Percentiles rank a stretch among this genome's conserved stretches.
These are phyloP conservation scores for Penicillium sp. DNA, from an alignment of 2,329 filamentous ascomycete species.

Conservation along the genomic window DNA sequence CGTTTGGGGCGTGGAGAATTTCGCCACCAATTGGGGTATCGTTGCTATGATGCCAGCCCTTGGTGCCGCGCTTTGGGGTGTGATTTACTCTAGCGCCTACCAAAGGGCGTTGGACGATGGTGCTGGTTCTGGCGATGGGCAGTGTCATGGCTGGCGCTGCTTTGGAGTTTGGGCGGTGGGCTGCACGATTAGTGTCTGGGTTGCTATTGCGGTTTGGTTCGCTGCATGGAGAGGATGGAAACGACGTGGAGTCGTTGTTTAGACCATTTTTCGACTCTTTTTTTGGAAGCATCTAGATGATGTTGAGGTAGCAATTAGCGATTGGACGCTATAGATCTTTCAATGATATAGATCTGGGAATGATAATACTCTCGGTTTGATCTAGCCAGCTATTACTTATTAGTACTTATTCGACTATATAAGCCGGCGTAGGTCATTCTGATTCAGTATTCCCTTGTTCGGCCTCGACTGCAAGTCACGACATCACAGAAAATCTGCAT, in stretches of 20 bases:
- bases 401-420: too few relatives aligned
- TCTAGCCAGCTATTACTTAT: too few relatives aligned
- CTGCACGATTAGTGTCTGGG: constrained; percentile 70
- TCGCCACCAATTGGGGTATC: constrained; percentile 97
- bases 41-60: constrained; percentile 88
- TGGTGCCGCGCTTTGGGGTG: constrained; percentile 86
- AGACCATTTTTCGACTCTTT: constrained; percentile 3
- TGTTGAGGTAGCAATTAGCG: background rate
- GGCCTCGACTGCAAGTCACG: too few relatives aligned
- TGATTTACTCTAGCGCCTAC: constrained; percentile 71
- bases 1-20: constrained; percentile 98
- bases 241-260: constrained; percentile 73
- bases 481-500: too few relatives aligned
- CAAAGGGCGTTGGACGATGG: constrained; percentile 45
- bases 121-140: constrained; percentile 47
- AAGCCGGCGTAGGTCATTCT: too few relatives aligned
- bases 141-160: constrained; percentile 82
- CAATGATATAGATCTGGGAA: too few relatives aligned
- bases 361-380: too few relatives aligned
- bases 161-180: constrained; percentile 91
- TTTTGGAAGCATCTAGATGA: background rate
- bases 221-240: constrained; percentile 89
- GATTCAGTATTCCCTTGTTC: too few relatives aligned
- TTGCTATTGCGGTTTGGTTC: constrained; percentile 72
- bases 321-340: background rate